A percentile compares a stretch with the other conserved stretches of the same genome.
phyloP scores from a whole-genome alignment of 108 stramenopile species.

The Pseudonitzschia multistriata region DNA sequence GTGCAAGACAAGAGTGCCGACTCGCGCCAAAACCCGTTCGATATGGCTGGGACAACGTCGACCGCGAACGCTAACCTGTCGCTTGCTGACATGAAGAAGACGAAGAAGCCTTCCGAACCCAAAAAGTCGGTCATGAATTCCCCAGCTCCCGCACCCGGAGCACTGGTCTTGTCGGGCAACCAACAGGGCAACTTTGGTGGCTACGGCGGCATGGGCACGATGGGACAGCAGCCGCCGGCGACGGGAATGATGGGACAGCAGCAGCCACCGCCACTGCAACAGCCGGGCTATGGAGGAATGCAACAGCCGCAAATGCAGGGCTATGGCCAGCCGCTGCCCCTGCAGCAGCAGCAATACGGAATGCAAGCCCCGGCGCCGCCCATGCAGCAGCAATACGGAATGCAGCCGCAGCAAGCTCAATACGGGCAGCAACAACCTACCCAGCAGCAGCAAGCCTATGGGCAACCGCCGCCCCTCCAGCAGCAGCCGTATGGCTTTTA shows the following conservation, averaged over 20 bases:
- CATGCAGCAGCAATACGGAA: constrained; percentile 8
- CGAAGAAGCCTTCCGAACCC: constrained; percentile 43
- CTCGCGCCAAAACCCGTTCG: constrained; percentile 55
- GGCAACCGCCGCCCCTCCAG: constrained; percentile 35
- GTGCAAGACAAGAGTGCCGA: constrained; percentile 36
- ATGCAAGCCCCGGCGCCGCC: constrained; percentile 29
- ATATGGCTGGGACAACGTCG: constrained; percentile 28
- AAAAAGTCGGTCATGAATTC: constrained; percentile 61
- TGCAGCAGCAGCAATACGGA: constrained; percentile 45
- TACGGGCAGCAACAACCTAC: constrained; percentile 30
- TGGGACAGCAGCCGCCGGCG: constrained; percentile 20
- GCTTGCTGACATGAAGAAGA: constrained; percentile 69
- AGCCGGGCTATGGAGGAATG: constrained; percentile 25
- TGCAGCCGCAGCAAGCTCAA: constrained; percentile 27
- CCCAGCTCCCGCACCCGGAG: constrained; percentile 41
- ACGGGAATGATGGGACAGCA: constrained; percentile 12
- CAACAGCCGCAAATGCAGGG: constrained; percentile 8
- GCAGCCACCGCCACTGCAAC: constrained; percentile 18
- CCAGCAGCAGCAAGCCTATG: constrained; percentile 31
- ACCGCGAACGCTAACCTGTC: constrained; percentile 49
- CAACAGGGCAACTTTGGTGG: constrained; percentile 72
- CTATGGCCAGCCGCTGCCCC: constrained; percentile 21
- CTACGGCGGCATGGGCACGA: constrained; percentile 31
- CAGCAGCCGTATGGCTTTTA: constrained; percentile 23
- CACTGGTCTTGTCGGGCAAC: constrained; percentile 59